Percentiles rank a stretch among this genome's conserved stretches.
phyloP scores from a whole-genome alignment of 805 yeast species.

The Saccharomycopsis amapae region DNA sequence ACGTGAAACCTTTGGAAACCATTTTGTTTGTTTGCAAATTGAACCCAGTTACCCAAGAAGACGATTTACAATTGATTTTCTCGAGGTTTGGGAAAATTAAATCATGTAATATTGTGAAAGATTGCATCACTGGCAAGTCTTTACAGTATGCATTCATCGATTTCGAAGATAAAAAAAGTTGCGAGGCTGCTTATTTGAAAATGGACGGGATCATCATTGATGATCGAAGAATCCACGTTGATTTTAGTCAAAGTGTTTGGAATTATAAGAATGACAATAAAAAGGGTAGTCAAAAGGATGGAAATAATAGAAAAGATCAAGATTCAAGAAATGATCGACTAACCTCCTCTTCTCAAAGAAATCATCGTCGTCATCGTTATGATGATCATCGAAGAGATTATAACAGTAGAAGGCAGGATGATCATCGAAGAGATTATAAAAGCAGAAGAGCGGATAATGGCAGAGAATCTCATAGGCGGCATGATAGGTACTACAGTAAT shows the following conservation, averaged over 20 bases:
- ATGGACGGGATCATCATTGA: constrained; percentile 60
- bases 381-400: too few relatives aligned
- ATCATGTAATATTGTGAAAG: constrained; percentile 46
- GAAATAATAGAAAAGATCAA: neutral
- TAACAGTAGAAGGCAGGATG: too few relatives aligned
- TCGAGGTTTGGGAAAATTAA: constrained; percentile 52
- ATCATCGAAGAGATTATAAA: too few relatives aligned
- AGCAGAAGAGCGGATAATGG: too few relatives aligned
- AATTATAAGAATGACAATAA: constrained; percentile 18
- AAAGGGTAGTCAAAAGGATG: neutral
- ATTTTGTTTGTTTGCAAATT: constrained; percentile 57
- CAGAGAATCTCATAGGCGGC: too few relatives aligned
- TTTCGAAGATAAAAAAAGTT: constrained; percentile 38
- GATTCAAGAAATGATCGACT: too few relatives aligned
- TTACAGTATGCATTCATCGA: constrained; percentile 61
- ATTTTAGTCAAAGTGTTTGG: constrained; percentile 53
- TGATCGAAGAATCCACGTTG: constrained; percentile 57
- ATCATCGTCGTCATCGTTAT: too few relatives aligned
- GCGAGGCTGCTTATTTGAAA: constrained; percentile 56
- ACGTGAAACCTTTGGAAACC: constrained; percentile 52
- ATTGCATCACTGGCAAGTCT: constrained; percentile 40
- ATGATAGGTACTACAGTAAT: too few relatives aligned
- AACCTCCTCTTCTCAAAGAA: neutral
- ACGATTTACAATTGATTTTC: constrained; percentile 49
- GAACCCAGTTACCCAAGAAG: constrained; percentile 54